Conservation (phyloP, 2,329 filamentous ascomycete species). For the Hysterium pulicare region DNA sequence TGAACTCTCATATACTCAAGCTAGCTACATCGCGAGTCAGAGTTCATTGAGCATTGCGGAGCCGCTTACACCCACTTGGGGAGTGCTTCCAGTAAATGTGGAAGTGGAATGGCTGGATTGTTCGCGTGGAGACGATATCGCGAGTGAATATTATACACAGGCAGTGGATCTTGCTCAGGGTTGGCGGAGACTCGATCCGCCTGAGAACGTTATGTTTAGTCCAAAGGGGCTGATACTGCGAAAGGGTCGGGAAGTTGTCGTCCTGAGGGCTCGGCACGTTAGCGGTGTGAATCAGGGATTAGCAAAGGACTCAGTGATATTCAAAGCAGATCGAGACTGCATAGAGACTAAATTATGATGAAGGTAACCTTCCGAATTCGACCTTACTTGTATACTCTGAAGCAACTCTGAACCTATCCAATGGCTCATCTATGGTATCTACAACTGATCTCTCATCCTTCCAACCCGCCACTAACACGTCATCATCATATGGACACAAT, state of each 20-base stretch:
- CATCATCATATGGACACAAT: neutral
- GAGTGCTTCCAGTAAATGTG: too few species aligned
- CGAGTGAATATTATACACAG: too few species aligned
- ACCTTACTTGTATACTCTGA: too few species aligned
- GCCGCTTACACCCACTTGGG: neutral
- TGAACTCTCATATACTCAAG: slow-evolving; percentile 2
- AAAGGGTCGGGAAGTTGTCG: slow-evolving; percentile 4
- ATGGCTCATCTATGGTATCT: slow-evolving; percentile 3
- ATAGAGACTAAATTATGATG: too few species aligned
- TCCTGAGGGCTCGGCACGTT: neutral
- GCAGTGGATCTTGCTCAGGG: slow-evolving; percentile 1
- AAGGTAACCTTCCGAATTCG: too few species aligned
- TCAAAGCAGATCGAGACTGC: too few species aligned
- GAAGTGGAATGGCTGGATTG: too few species aligned
- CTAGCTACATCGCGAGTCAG: neutral
- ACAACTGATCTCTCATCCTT: neutral
- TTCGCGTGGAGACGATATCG: too few species aligned
- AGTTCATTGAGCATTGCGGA: too few species aligned
- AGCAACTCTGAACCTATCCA: too few species aligned
- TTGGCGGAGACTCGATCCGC: neutral
- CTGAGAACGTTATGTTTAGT: slow-evolving; percentile 3
- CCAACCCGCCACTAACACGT: neutral
- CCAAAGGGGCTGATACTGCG: slow-evolving; percentile 3
- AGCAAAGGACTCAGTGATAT: too few species aligned
- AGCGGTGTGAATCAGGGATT: too few species aligned